These are phyloP conservation scores for Fusarium tricinctum DNA, from an alignment of 2,329 filamentous ascomycete genomes.

Conservation along the genomic window DNA sequence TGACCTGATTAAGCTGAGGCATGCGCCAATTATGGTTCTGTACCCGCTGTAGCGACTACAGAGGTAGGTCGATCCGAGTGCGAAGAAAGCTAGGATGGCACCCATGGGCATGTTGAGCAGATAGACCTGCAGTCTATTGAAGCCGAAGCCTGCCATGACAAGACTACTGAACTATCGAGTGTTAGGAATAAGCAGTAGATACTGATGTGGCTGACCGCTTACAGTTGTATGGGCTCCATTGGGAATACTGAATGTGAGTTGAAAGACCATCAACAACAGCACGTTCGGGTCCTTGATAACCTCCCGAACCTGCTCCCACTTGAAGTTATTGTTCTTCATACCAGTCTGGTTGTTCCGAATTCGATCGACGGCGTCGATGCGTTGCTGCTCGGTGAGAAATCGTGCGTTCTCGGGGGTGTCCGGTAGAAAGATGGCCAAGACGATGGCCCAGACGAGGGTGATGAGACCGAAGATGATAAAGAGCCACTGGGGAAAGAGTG, in stretches of 20 bases:
- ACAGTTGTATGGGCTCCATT: slow-evolving; percentile 44
- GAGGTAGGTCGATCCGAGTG: slow-evolving; percentile 33
- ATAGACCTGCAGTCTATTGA: slow-evolving; percentile 40
- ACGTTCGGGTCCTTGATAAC: slow-evolving; percentile 42
- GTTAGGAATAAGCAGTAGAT: neutral
- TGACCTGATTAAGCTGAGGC: slow-evolving; percentile 41
- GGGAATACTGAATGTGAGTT: slow-evolving; percentile 40
- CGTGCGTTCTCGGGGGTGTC: slow-evolving; percentile 36
- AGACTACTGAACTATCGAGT: slow-evolving; percentile 40
- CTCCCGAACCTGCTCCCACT: slow-evolving; percentile 45
- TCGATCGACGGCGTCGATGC: slow-evolving; percentile 31
- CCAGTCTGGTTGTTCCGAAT: slow-evolving; percentile 42
- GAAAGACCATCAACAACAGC: slow-evolving; percentile 40
- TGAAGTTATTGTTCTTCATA: slow-evolving; percentile 39
- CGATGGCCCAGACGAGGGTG: slow-evolving; percentile 35
- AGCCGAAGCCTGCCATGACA: slow-evolving; percentile 45
- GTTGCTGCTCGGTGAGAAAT: slow-evolving; percentile 36
- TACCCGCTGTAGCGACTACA: slow-evolving; percentile 41
- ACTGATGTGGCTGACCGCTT: rapidly evolving
- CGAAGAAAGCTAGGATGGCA: slow-evolving; percentile 37
- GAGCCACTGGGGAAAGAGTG: slow-evolving; percentile 14
- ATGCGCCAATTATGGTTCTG: slow-evolving; percentile 37
- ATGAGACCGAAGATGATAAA: slow-evolving; percentile 46
- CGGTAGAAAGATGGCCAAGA: slow-evolving; percentile 35
- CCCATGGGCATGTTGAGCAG: slow-evolving; percentile 46